phyloP scores from a whole-genome alignment of 169 alveolate genomes.

The Eimeria praecox region DNA sequence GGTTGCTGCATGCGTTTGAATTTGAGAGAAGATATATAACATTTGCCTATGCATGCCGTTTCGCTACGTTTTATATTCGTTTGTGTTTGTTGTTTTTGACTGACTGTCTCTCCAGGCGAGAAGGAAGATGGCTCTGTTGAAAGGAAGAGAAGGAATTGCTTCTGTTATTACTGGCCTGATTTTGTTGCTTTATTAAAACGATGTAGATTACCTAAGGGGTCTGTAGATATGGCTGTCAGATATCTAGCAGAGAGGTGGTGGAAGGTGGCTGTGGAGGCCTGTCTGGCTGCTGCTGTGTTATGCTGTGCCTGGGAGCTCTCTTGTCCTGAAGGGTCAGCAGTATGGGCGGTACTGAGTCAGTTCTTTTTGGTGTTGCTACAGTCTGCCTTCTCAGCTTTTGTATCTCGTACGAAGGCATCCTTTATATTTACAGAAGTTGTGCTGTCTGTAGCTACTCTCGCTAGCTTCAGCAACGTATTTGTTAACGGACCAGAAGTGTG shows the following conservation, averaged over 20 bases:
- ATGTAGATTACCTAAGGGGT: neutral
- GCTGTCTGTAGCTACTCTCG: conserved; percentile 40
- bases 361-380: conserved; percentile 34
- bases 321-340: neutral
- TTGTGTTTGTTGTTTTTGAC: neutral
- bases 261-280: conserved; percentile 1
- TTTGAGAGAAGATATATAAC: too few species aligned
- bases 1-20: too few species aligned
- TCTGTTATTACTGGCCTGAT: conserved; percentile 71
- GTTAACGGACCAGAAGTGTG: conserved; percentile 53
- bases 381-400: conserved; percentile 42
- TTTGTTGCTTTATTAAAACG: neutral
- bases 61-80: too few species aligned
- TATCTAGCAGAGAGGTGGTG: conserved; percentile 10
- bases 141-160: conserved; percentile 46
- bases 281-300: conserved; percentile 25
- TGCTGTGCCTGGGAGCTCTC: conserved; percentile 16
- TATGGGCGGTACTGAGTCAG: conserved; percentile 29
- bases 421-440: conserved; percentile 51
- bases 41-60: too few species aligned
- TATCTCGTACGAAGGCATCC: conserved; percentile 32
- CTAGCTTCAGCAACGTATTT: conserved; percentile 25
- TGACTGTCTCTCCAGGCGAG: neutral
- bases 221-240: neutral
- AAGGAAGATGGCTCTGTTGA: neutral